Evolutionary conservation across 495 filamentous ascomycete species (phyloP), one percentile per base, ranked within the genome.

Genomic region (Bryoglossum gracile): DNA sequence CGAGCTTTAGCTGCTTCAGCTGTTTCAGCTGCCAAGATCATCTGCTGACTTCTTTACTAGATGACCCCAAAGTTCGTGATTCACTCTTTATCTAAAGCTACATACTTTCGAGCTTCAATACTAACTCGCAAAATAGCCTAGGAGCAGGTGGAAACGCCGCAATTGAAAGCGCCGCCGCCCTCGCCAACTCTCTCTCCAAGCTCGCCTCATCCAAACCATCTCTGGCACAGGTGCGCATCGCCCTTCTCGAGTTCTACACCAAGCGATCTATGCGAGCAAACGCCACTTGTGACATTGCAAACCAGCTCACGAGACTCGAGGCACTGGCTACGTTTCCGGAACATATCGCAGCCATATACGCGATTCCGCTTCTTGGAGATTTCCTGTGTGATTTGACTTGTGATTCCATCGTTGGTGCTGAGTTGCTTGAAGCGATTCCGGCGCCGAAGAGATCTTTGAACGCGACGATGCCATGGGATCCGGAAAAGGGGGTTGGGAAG

Each of bases 121-220:
- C n/a, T n/a, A n/a, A n/a, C n/a, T n/a, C n/a, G n/a, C n/a, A n/a
- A n/a, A n/a, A 5, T 0, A 66, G 65, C 30, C 49, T 61, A 1
- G 71, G 70, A 1, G 54, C 58, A 3, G 70, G 71, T 0, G 68
- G 61, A 19, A 73, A 70, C 41, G 54, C 51, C 17, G 69, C 68
- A 3, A 63, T 75, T 0, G 63, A 67, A 55, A 68, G 65, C 25
- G 65, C 68, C 9, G 70, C 69, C 4, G 63, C 60, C 0, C 56
- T 78, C 0, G 63, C 62, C 8, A 78, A 76, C 52, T 42, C 38
- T 21, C 59, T 73, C 50, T 48, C 43, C 24, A 48, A 47, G 26
- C 41, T 44, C 24, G 34, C 3, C 14, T 25, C 13, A 53, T 24
- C 16, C 51, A 52, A 45, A 18, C 53, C 50, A 13, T 48, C 25